phyloP scores from a whole-genome alignment of 1,139 yeast genomes.

The Trichomonascaceae sp. region DNA sequence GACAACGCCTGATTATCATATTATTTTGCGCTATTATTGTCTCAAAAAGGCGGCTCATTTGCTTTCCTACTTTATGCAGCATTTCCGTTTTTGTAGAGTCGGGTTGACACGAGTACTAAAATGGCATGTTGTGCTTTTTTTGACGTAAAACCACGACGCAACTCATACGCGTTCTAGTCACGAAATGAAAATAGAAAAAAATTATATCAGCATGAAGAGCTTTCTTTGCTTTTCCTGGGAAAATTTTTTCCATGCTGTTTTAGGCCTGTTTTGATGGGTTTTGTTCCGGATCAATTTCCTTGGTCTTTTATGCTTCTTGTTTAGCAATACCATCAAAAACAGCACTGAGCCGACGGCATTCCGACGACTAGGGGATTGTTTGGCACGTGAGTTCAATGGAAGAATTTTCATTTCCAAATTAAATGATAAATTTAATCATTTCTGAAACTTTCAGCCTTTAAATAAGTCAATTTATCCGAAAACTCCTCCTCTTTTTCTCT shows the following conservation, averaged over 20 bases:
- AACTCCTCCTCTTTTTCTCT: not conserved
- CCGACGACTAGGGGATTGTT: not conserved
- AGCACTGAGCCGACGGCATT: not conserved
- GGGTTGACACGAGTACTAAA: not conserved
- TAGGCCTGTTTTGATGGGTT: not conserved
- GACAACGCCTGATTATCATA: not conserved
- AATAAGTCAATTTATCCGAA: not conserved
- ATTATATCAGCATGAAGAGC: not conserved
- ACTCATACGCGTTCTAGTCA: not conserved
- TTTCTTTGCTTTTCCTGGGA: not conserved
- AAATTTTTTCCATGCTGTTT: not conserved
- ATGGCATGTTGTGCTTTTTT: not conserved
- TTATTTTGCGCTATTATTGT: not conserved
- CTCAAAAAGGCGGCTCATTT: not conserved
- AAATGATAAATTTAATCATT: not conserved
- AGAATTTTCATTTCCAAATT: not conserved
- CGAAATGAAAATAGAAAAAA: not conserved
- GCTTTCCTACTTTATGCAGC: not conserved
- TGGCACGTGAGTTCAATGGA: not conserved
- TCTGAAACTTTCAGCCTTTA: not conserved
- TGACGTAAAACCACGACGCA: not conserved
- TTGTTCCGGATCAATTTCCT: not conserved
- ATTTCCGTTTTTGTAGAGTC: not conserved
- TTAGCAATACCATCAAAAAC: slow-evolving; percentile 4
- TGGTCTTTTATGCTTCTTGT: slow-evolving; percentile 10